Evolutionary conservation across 257 asterid species (phyloP).

Genomic region (Jasminum sambac): DNA sequence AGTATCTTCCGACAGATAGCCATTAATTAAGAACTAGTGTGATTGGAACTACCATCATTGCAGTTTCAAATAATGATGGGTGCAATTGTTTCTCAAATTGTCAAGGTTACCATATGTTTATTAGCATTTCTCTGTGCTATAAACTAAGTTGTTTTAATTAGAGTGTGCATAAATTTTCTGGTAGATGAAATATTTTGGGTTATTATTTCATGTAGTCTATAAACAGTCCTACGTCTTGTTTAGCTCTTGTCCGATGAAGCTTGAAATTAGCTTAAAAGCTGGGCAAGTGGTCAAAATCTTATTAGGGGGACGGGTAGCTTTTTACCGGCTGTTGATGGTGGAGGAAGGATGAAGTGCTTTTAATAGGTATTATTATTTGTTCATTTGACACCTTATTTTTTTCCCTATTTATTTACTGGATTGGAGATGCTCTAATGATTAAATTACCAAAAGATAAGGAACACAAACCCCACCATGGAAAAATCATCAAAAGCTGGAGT

Average conservation of each 20-base stretch:
- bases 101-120: background rate
- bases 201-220: background rate
- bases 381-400: too few species aligned
- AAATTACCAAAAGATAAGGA: slow-evolving; percentile 9
- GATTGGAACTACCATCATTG: background rate
- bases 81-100: background rate
- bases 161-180: background rate
- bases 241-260: background rate
- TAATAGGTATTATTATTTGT: too few species aligned
- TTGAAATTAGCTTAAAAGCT: too few species aligned
- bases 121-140: background rate
- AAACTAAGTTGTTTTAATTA: background rate
- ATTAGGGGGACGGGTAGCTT: too few species aligned
- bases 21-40: background rate
- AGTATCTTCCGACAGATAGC: background rate
- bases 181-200: background rate
- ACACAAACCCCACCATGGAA: slow-evolving; percentile 33
- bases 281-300: too few species aligned
- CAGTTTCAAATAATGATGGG: background rate
- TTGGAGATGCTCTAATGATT: background rate
- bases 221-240: background rate
- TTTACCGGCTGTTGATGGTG: too few species aligned
- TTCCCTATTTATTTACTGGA: too few species aligned
- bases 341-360: too few species aligned
- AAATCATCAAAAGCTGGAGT: slow-evolving; percentile 31